Conservation (phyloP, 352 stramenopile genomes). For the Pythium folliculosum region DNA sequence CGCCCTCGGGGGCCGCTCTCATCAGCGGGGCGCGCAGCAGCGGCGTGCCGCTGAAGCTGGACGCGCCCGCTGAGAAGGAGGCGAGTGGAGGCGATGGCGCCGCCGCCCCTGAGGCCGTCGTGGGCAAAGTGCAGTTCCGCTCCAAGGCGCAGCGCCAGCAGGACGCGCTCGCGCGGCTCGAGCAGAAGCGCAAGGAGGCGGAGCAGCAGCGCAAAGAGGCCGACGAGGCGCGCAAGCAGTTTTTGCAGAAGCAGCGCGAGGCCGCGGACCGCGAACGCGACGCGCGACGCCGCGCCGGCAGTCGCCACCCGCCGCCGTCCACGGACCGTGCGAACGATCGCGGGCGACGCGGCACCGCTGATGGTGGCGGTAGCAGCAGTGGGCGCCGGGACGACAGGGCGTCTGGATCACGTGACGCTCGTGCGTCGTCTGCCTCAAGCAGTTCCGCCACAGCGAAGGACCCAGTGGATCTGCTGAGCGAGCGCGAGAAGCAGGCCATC, state of each 20-base stretch:
- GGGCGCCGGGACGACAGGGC: constrained; percentile 1
- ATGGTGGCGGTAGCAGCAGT: not conserved
- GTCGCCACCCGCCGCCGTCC: not conserved
- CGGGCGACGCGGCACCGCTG: not conserved
- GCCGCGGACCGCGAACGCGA: constrained; percentile 34
- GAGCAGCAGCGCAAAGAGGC: constrained; percentile 56
- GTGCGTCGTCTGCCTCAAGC: not conserved
- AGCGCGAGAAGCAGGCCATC: constrained; percentile 79
- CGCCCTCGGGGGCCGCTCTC: constrained; percentile 23
- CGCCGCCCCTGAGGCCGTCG: too few species aligned
- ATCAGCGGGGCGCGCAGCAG: constrained; percentile 33
- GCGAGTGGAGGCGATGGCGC: not conserved
- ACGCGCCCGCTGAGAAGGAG: not conserved
- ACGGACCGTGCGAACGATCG: constrained; percentile 17
- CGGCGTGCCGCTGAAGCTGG: constrained; percentile 37
- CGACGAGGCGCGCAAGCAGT: constrained; percentile 61
- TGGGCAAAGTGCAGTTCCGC: constrained; percentile 62
- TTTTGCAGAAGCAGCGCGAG: constrained; percentile 57
- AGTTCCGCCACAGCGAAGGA: not conserved
- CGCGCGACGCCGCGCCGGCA: constrained; percentile 20
- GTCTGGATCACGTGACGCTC: not conserved
- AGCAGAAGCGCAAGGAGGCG: constrained; percentile 72
- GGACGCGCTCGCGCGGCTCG: constrained; percentile 67
- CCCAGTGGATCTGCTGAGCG: constrained; percentile 38
- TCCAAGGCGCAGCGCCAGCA: constrained; percentile 82